Conservation (phyloP, 352 stramenopile genomes). For the Phytopythium ostracodes region DNA sequence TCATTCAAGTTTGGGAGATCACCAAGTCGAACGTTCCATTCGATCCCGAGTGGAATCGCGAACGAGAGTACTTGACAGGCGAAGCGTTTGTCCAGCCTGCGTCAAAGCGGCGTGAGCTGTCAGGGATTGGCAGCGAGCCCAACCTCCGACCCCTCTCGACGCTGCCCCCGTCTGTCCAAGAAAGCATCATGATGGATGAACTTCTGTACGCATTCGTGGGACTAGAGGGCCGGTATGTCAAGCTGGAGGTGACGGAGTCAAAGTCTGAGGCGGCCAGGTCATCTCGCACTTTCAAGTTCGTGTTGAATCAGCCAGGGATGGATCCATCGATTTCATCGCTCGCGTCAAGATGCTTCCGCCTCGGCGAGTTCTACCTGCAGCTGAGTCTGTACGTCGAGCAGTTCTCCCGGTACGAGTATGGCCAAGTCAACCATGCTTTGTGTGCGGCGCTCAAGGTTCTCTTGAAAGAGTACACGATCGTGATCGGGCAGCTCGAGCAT, state of each 20-base stretch:
- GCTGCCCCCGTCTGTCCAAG: constrained; percentile 71
- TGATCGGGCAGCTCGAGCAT: constrained; percentile 90
- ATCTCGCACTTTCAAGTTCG: constrained; percentile 52
- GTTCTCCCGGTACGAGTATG: constrained; percentile 89
- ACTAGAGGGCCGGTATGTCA: constrained; percentile 82
- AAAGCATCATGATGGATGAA: constrained; percentile 81
- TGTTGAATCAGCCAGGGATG: constrained; percentile 68
- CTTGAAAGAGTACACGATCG: constrained; percentile 92
- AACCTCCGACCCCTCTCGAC: constrained; percentile 67
- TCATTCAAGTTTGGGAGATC: constrained; percentile 72
- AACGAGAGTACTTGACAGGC: constrained; percentile 75
- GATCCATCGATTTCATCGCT: constrained; percentile 77
- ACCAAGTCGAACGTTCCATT: constrained; percentile 87
- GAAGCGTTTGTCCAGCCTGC: constrained; percentile 53
- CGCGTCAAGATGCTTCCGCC: constrained; percentile 52
- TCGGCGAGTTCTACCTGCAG: constrained; percentile 81
- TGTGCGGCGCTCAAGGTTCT: constrained; percentile 90
- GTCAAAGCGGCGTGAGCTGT: constrained; percentile 38
- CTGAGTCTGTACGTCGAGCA: constrained; percentile 76
- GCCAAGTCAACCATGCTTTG: constrained; percentile 92
- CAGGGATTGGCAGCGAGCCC: constrained; percentile 13
- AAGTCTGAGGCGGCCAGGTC: constrained; percentile 26
- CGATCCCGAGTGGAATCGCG: constrained; percentile 81
- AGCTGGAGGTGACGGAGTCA: constrained; percentile 49
- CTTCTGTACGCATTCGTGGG: constrained; percentile 78